Percentiles rank a stretch among this genome's conserved stretches.
Evolutionary conservation across 208 protist species (phyloP).

Genomic region (Leishmania amazonensis): DNA sequence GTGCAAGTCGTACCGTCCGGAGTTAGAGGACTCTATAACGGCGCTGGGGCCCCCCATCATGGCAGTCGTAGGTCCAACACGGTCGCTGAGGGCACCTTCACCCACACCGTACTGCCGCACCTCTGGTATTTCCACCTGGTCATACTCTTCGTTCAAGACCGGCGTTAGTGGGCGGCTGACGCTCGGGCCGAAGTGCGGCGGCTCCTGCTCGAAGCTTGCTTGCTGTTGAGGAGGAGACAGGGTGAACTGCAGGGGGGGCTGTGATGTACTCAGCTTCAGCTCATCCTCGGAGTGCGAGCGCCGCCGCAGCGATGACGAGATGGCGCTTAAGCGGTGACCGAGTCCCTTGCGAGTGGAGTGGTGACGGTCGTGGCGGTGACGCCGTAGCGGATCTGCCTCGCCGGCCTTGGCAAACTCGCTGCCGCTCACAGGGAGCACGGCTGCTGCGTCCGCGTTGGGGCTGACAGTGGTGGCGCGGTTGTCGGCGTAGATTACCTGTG

Average conservation of each 20-base stretch:
- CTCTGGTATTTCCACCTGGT: conserved; percentile 5
- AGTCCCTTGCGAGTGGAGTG: conserved; percentile 8
- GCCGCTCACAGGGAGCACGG: background rate
- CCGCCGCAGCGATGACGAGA: conserved; percentile 21
- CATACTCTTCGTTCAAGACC: conserved; percentile 25
- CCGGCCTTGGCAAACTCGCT: background rate
- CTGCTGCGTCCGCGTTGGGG: background rate
- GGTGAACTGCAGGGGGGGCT: background rate
- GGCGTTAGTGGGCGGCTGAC: conserved; percentile 32
- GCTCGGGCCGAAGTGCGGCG: conserved; percentile 26
- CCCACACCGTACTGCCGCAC: background rate
- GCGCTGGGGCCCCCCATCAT: conserved; percentile 6
- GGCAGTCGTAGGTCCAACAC: background rate
- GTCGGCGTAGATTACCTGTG: conserved; percentile 22
- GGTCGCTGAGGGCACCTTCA: background rate
- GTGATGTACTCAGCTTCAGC: background rate
- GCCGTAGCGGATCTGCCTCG: background rate
- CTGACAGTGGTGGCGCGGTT: conserved; percentile 11
- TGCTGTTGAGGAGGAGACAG: background rate
- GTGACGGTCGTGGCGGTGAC: conserved; percentile 12
- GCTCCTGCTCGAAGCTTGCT: background rate
- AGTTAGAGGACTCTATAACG: conserved; percentile 5
- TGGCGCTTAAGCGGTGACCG: background rate
- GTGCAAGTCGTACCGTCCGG: conserved; percentile 31
- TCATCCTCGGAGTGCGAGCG: conserved; percentile 1